phyloP scores from a whole-genome alignment of 306 rosid genomes.

The Sesbania bispinosa region DNA sequence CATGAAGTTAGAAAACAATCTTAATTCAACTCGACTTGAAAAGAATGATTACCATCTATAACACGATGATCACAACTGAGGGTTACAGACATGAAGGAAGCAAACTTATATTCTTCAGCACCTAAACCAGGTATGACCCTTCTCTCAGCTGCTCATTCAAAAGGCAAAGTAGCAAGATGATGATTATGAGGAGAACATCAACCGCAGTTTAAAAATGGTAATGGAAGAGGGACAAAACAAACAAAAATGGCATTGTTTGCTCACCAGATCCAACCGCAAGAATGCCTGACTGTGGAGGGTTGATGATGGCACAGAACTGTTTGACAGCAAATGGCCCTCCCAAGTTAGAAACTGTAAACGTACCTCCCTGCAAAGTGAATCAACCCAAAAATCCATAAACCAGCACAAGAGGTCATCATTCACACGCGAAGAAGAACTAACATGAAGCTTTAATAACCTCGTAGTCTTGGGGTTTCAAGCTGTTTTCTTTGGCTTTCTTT shows the following conservation, averaged over 20 bases:
- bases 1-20: too few species aligned
- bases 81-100: conserved; percentile 82
- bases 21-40: too few species aligned
- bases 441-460: conserved; percentile 55
- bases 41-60: conserved; percentile 77
- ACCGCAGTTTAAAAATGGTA: background rate
- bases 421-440: background rate
- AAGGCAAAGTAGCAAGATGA: conserved; percentile 17
- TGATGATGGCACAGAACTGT: conserved; percentile 96
- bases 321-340: conserved; percentile 98
- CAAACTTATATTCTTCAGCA: conserved; percentile 65
- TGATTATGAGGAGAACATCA: background rate
- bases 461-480: conserved; percentile 87
- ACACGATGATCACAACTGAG: conserved; percentile 98
- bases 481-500: conserved; percentile 85
- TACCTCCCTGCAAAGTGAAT: conserved; percentile 78
- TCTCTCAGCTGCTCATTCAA: conserved; percentile 80
- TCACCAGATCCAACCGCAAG: conserved; percentile 98
- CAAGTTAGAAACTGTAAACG: conserved; percentile 91
- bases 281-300: conserved; percentile 98
- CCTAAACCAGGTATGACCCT: conserved; percentile 80
- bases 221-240: background rate
- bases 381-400: conserved; percentile 21
- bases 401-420: conserved; percentile 12
- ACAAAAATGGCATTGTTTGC: too few species aligned